Conservation (phyloP, 2,329 filamentous ascomycete species). For the Nigrospora osmanthi region DNA sequence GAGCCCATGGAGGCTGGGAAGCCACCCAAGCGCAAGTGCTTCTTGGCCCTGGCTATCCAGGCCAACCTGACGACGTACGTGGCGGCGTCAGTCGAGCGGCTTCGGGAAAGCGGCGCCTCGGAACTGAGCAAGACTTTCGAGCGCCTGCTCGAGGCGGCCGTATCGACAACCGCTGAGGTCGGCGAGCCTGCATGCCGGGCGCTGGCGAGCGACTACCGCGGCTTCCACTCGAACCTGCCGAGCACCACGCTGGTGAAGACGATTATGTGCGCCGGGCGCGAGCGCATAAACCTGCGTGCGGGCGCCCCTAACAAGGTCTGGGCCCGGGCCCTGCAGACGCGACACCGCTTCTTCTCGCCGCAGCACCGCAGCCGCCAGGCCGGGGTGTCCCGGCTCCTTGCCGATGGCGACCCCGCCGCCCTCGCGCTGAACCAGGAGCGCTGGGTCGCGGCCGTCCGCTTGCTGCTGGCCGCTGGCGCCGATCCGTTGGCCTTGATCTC, state of each 20-base stretch:
- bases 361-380: constrained; percentile 1
- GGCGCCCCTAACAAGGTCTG: constrained; percentile 15
- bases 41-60: constrained; percentile 20
- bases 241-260: background rate
- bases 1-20: constrained; percentile 23
- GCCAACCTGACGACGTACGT: constrained; percentile 19
- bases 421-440: constrained; percentile 19
- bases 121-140: background rate
- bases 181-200: background rate
- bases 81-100: constrained; percentile 9
- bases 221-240: background rate
- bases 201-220: background rate
- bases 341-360: constrained; percentile 19
- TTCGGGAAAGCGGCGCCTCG: background rate
- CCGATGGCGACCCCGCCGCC: constrained; percentile 7
- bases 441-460: constrained; percentile 20
- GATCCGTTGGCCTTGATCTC: constrained; percentile 4
- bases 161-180: background rate
- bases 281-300: background rate
- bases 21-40: constrained; percentile 20
- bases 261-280: background rate
- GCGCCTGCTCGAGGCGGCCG: background rate
- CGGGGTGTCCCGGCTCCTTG: constrained; percentile 9
- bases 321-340: constrained; percentile 15
- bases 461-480: constrained; percentile 17